phyloP scores from a whole-genome alignment of 2,329 filamentous ascomycete genomes.

The Cryphonectria carpinicola region DNA sequence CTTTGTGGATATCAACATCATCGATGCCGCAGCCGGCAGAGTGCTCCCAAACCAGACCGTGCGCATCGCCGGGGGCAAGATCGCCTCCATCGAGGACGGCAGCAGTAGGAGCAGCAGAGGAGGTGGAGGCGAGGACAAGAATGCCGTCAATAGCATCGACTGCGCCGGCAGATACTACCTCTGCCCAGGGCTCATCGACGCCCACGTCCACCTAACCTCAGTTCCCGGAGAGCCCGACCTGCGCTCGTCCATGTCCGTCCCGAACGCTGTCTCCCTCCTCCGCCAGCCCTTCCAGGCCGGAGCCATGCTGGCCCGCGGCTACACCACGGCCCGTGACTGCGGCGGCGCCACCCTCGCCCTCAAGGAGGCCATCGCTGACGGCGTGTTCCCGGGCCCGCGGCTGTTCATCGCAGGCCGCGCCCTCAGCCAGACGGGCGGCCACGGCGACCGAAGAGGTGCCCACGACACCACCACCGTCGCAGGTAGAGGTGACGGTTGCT shows the following conservation, averaged over 20 bases:
- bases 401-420: slow-evolving; percentile 59
- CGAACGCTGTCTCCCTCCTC: slow-evolving; percentile 43
- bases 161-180: slow-evolving; percentile 47
- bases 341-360: slow-evolving; percentile 60
- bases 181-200: slow-evolving; percentile 55
- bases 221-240: slow-evolving; percentile 47
- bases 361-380: slow-evolving; percentile 60
- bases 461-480: slow-evolving; percentile 40
- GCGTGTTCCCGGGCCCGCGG: slow-evolving; percentile 57
- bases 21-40: slow-evolving; percentile 44
- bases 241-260: slow-evolving; percentile 40
- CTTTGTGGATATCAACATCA: slow-evolving; percentile 48
- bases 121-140: neutral
- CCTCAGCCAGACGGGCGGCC: slow-evolving; percentile 62
- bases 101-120: neutral
- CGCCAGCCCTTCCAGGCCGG: slow-evolving; percentile 51
- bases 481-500: slow-evolving; percentile 50
- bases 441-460: slow-evolving; percentile 53
- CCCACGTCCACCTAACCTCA: slow-evolving; percentile 52
- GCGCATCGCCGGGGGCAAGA: slow-evolving; percentile 41
- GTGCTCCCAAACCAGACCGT: slow-evolving; percentile 39
- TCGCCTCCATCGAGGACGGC: slow-evolving; percentile 34
- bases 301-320: slow-evolving; percentile 59
- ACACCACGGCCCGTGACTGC: slow-evolving; percentile 62
- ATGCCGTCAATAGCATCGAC: slow-evolving; percentile 39